A percentile compares a stretch with the other conserved stretches of the same genome.
phyloP scores from a whole-genome alignment of 202 grass and related monocot species.

The Panicum hallii region DNA sequence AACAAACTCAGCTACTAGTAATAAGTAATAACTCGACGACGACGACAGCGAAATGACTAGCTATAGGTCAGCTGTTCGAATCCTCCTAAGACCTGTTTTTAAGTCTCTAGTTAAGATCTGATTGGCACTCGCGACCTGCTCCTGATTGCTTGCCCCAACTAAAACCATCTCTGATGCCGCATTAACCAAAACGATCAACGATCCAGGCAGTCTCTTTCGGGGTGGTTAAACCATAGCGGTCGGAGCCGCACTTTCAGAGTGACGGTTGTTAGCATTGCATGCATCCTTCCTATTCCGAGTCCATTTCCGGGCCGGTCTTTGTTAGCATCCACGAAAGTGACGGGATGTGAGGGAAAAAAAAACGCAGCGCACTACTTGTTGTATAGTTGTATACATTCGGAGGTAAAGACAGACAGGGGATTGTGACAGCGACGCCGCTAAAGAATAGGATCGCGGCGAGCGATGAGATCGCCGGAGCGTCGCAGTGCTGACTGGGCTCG shows the following conservation, averaged over 20 bases:
- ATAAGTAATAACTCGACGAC: not conserved
- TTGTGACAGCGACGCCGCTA: constrained; percentile 11
- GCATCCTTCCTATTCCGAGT: constrained; percentile 14
- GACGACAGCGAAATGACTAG: constrained; percentile 32
- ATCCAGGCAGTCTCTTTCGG: constrained; percentile 11
- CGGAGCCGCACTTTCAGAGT: constrained; percentile 38
- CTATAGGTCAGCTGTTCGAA: not conserved
- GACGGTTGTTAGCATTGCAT: constrained; percentile 36
- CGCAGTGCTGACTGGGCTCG: constrained; percentile 43
- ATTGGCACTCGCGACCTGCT: constrained; percentile 42
- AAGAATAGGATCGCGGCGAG: constrained; percentile 33
- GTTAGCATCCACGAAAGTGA: constrained; percentile 39
- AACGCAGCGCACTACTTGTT: not conserved
- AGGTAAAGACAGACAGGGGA: not conserved
- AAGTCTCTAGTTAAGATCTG: constrained; percentile 15
- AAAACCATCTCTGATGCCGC: not conserved
- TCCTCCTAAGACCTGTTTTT: constrained; percentile 22
- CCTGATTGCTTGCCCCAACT: not conserved
- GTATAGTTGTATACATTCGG: not conserved
- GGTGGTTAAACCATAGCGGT: constrained; percentile 46
- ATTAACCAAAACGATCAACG: constrained; percentile 16
- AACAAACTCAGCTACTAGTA: too few species aligned
- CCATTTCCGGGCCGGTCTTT: constrained; percentile 22
- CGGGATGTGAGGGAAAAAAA: not conserved
- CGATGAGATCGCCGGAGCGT: constrained; percentile 40